A percentile compares a stretch with the other conserved stretches of the same genome.
phyloP scores from a whole-genome alignment of 2,329 filamentous ascomycete genomes.

The Pseudodiploospora longispora region DNA sequence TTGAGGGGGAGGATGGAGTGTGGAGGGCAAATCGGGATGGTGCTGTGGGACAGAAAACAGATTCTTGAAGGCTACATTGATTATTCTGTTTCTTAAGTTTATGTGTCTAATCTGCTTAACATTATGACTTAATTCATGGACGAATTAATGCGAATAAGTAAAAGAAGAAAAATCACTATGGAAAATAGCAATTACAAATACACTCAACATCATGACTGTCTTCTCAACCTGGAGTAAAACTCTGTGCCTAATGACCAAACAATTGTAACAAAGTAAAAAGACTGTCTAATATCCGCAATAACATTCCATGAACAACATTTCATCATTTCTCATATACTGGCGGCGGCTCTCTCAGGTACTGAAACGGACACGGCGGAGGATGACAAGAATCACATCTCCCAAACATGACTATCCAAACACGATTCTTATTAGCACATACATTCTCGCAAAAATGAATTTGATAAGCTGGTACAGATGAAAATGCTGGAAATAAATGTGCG shows the following conservation, averaged over 20 bases:
- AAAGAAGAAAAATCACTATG: too few relatives aligned
- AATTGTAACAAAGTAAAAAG: too few relatives aligned
- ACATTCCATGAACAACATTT: not conserved
- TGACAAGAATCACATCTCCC: slow-evolving; percentile 18
- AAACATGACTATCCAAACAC: slow-evolving; percentile 26
- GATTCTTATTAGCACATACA: not conserved
- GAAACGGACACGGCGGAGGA: slow-evolving; percentile 29
- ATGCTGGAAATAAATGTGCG: too few relatives aligned
- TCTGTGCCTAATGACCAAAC: too few relatives aligned
- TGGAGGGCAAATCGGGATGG: slow-evolving; percentile 88
- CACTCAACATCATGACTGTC: too few relatives aligned
- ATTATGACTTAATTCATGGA: too few relatives aligned
- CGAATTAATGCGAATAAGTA: too few relatives aligned
- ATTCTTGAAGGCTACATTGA: slow-evolving; percentile 9
- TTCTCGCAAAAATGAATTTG: not conserved
- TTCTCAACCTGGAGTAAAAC: too few relatives aligned
- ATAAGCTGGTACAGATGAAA: too few relatives aligned
- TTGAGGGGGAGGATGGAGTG: slow-evolving; percentile 66
- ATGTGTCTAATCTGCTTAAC: too few relatives aligned
- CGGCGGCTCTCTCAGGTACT: slow-evolving; percentile 29
- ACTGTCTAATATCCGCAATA: too few relatives aligned
- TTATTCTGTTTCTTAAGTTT: not conserved
- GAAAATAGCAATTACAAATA: too few relatives aligned
- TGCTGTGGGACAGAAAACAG: slow-evolving; percentile 42
- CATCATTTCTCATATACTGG: slow-evolving; percentile 22